Percentiles rank a stretch among this genome's conserved stretches.
phyloP scores from a whole-genome alignment of 139 green algal genomes.

The Chlamydomonas incerta region DNA sequence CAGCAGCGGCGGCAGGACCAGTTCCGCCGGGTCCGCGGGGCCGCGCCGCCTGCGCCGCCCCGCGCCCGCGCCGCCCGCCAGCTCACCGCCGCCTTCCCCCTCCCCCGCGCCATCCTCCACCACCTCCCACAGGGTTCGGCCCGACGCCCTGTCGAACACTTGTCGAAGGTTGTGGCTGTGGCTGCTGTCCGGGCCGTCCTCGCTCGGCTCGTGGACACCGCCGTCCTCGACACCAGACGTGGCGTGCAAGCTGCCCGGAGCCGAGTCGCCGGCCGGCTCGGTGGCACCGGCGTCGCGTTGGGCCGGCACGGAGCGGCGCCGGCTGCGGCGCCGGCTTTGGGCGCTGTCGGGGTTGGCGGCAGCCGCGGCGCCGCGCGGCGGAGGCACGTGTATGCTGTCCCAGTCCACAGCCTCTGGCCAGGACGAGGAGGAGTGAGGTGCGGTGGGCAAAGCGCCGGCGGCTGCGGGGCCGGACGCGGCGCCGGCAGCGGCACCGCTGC shows the following conservation, averaged over 20 bases:
- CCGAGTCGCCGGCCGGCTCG: too few species aligned
- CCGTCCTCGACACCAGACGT: too few species aligned
- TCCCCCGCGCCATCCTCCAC: neutral
- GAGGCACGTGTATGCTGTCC: neutral
- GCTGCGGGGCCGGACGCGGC: too few species aligned
- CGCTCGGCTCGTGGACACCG: too few species aligned
- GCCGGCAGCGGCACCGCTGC: too few species aligned
- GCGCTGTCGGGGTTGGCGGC: neutral
- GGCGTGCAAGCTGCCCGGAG: too few species aligned
- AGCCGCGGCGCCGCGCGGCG: neutral
- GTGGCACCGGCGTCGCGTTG: neutral
- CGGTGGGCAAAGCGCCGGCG: too few species aligned
- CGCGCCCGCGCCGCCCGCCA: too few species aligned
- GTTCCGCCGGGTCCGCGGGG: neutral
- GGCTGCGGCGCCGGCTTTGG: too few species aligned
- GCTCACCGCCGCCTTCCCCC: too few species aligned
- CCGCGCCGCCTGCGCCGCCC: neutral
- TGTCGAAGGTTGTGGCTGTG: neutral
- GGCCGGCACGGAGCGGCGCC: neutral
- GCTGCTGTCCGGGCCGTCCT: too few species aligned
- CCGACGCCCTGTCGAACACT: slow-evolving; percentile 17
- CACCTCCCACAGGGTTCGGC: slow-evolving; percentile 9
- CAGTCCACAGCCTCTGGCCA: slow-evolving; percentile 25
- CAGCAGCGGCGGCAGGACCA: slow-evolving; percentile 13
- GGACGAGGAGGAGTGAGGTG: neutral